A percentile compares a stretch with the other conserved stretches of the same genome.
phyloP scores from a whole-genome alignment of 2,329 filamentous ascomycete species.

The Colletotrichum brevisporum region DNA sequence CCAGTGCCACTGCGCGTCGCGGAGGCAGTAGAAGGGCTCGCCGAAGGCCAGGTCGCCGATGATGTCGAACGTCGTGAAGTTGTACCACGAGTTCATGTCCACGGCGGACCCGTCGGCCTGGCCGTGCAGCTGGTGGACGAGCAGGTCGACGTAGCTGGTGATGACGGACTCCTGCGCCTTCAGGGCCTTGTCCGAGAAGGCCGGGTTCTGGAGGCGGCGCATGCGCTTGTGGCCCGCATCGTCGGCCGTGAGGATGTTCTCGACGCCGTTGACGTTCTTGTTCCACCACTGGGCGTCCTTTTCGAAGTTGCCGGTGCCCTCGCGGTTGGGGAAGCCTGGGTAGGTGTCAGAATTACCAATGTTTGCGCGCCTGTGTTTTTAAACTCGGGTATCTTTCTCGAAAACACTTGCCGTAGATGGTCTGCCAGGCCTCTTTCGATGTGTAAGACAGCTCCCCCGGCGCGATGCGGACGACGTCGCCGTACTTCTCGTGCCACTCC shows the following conservation, averaged over 20 bases:
- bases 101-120: slow-evolving; percentile 27
- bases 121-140: slow-evolving; percentile 44
- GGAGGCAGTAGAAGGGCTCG: slow-evolving; percentile 47
- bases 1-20: slow-evolving; percentile 44
- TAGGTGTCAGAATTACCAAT: neutral
- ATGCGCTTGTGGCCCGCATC: slow-evolving; percentile 43
- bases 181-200: slow-evolving; percentile 49
- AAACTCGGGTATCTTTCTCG: neutral
- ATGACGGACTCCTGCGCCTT: slow-evolving; percentile 50
- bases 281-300: slow-evolving; percentile 40
- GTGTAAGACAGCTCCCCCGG: slow-evolving; percentile 57
- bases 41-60: slow-evolving; percentile 50
- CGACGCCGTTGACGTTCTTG: slow-evolving; percentile 39
- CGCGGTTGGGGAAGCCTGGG: slow-evolving; percentile 28
- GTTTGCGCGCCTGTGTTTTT: no score
- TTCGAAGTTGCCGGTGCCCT: slow-evolving; percentile 32
- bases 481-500: slow-evolving; percentile 45
- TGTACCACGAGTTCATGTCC: slow-evolving; percentile 48
- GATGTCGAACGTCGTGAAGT: slow-evolving; percentile 49
- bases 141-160: slow-evolving; percentile 45
- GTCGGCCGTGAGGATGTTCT: slow-evolving; percentile 37
- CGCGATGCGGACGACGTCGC: slow-evolving; percentile 54
- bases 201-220: slow-evolving; percentile 46
- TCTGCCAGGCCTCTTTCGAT: slow-evolving; percentile 52
- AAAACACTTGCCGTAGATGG: slow-evolving; percentile 52